Conservation (phyloP, 1,139 yeast species). For the Suhomyces coccinellae region DNA sequence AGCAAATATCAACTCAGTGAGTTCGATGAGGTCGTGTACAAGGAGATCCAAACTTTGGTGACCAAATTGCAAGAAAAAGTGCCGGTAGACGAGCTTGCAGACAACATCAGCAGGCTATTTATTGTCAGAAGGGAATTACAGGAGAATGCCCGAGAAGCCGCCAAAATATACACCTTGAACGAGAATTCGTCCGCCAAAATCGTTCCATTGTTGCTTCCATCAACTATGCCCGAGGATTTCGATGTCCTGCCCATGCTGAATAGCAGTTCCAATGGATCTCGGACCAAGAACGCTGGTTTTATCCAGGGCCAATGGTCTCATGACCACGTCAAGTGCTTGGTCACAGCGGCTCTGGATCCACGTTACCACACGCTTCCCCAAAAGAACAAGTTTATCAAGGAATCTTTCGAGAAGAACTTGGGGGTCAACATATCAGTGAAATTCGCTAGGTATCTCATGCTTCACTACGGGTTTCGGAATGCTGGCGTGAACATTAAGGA, state of each 20-base stretch:
- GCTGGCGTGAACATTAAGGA: constrained; percentile 11
- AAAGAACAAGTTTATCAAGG: constrained; percentile 5
- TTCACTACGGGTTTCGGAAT: constrained; percentile 21
- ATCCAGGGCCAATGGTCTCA: constrained; percentile 13
- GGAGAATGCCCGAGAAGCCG: constrained; percentile 37
- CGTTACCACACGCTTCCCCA: neutral
- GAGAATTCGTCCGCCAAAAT: constrained; percentile 8
- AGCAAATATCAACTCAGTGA: constrained; percentile 11
- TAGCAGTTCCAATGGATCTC: neutral
- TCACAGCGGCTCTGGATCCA: constrained; percentile 9
- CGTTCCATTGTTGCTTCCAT: constrained; percentile 1
- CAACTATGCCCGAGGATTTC: constrained; percentile 1
- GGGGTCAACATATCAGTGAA: constrained; percentile 12
- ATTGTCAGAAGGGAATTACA: constrained; percentile 30
- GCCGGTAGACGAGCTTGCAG: constrained; percentile 25
- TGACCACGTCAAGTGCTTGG: constrained; percentile 11
- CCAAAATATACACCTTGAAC: constrained; percentile 19
- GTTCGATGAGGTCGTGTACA: constrained; percentile 4
- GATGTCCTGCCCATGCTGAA: neutral
- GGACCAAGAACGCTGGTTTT: neutral
- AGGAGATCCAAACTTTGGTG: constrained; percentile 15
- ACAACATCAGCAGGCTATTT: constrained; percentile 24
- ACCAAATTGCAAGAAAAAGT: constrained; percentile 22
- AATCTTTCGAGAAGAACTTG: constrained; percentile 9
- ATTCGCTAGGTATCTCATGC: constrained; percentile 18